Percentiles rank a stretch among this genome's conserved stretches.
Conservation (phyloP, 2,329 filamentous ascomycete species). For the Penicillium frequentans region DNA sequence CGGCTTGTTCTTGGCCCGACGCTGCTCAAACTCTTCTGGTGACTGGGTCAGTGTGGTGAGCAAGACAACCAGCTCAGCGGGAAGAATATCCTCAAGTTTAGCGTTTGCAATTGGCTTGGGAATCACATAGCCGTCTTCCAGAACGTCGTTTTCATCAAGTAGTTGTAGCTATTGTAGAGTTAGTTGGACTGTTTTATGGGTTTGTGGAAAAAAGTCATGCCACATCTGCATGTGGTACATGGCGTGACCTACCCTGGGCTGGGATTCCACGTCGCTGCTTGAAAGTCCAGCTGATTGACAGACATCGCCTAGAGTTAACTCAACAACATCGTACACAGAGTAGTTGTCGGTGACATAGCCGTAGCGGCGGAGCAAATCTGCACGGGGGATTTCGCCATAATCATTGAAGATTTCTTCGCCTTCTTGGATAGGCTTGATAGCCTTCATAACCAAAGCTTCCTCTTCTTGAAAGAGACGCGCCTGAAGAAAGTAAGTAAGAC, state of each 20-base stretch:
- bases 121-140: conserved; percentile 75
- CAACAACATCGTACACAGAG: conserved; percentile 76
- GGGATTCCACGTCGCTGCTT: conserved; percentile 27
- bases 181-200: conserved; percentile 3
- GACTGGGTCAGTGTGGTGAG: conserved; percentile 36
- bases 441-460: conserved; percentile 66
- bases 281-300: conserved; percentile 40
- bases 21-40: conserved; percentile 33
- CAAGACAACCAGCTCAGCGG: conserved; percentile 41
- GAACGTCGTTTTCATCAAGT: conserved; percentile 61
- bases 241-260: conserved; percentile 31
- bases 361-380: conserved; percentile 79
- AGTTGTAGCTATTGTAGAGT: conserved; percentile 45
- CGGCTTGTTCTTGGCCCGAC: conserved; percentile 35
- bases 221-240: not conserved
- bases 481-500: conserved; percentile 25
- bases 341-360: conserved; percentile 84
- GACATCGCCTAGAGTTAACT: conserved; percentile 66
- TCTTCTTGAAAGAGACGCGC: conserved; percentile 63
- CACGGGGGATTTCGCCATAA: conserved; percentile 80
- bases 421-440: conserved; percentile 65
- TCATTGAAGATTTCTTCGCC: conserved; percentile 85
- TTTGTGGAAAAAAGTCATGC: not conserved
- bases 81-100: conserved; percentile 35
- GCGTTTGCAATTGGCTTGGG: conserved; percentile 29